Conservation (phyloP, 2,329 filamentous ascomycete genomes). For the Penicillium sp. region DNA sequence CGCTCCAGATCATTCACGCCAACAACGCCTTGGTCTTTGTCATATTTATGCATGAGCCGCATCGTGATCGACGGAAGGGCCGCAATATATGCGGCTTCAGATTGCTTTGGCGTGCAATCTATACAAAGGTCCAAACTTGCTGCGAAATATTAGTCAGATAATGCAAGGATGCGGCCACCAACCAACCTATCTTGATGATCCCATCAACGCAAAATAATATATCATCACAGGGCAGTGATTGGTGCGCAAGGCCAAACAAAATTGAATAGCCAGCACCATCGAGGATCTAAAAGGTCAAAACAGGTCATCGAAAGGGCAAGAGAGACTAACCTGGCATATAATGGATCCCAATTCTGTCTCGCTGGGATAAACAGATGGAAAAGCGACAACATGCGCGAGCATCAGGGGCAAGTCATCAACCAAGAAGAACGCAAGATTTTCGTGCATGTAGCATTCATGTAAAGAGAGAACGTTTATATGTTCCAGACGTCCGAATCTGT, state of each 20-base stretch:
- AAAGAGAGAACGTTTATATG: slow-evolving; percentile 14
- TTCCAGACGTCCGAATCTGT: background rate
- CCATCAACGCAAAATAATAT: slow-evolving; percentile 29
- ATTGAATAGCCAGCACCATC: slow-evolving; percentile 22
- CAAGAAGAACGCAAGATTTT: slow-evolving; percentile 9
- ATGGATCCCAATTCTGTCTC: slow-evolving; percentile 19
- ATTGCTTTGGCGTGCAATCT: slow-evolving; percentile 8
- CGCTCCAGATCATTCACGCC: slow-evolving; percentile 34
- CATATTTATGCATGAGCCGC: slow-evolving; percentile 39
- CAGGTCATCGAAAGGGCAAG: background rate
- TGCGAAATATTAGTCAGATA: slow-evolving; percentile 12
- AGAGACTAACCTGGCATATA: slow-evolving; percentile 14
- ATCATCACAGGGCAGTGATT: slow-evolving; percentile 28
- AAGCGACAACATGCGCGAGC: slow-evolving; percentile 17
- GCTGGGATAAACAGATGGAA: slow-evolving; percentile 13
- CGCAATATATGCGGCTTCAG: slow-evolving; percentile 19
- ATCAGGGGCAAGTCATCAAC: slow-evolving; percentile 18
- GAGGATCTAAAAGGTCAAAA: slow-evolving; percentile 21
- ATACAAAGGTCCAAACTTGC: slow-evolving; percentile 20
- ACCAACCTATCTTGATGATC: slow-evolving; percentile 30
- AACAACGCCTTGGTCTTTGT: slow-evolving; percentile 34
- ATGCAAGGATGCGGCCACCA: background rate
- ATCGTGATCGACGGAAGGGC: slow-evolving; percentile 30
- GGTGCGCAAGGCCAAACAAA: slow-evolving; percentile 19
- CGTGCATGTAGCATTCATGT: slow-evolving; percentile 14